phyloP scores from a whole-genome alignment of 2,329 filamentous ascomycete genomes.

The Colletotrichum lupini region DNA sequence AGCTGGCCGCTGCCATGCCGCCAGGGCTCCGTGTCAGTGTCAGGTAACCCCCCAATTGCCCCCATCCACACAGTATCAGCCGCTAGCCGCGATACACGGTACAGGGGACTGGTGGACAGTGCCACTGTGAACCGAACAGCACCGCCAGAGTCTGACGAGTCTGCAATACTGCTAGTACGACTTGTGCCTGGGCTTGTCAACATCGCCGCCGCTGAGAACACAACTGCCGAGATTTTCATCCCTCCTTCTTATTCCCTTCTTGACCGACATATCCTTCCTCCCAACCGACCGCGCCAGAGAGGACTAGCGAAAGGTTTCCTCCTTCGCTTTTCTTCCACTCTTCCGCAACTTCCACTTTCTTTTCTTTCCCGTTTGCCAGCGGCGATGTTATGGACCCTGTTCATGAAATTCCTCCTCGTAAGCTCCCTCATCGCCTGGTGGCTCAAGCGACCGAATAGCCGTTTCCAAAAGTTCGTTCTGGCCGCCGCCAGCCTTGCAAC shows the following conservation, averaged over 20 bases:
- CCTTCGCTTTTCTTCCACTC: conserved; percentile 26
- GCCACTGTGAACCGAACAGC: neutral
- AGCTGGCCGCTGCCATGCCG: conserved; percentile 12
- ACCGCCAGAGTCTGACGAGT: neutral
- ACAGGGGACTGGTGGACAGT: conserved; percentile 1
- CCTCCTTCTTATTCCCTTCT: conserved; percentile 25
- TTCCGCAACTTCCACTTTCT: conserved; percentile 12
- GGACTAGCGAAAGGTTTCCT: conserved; percentile 33
- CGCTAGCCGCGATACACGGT: conserved; percentile 19
- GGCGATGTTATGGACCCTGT: conserved; percentile 38
- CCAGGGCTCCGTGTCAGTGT: conserved; percentile 13
- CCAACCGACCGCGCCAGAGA: conserved; percentile 25
- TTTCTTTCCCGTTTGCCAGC: conserved; percentile 25
- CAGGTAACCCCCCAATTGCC: conserved; percentile 17
- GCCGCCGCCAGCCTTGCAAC: conserved; percentile 31
- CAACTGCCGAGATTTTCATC: conserved; percentile 36
- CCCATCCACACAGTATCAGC: conserved; percentile 21
- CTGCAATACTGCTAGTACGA: neutral
- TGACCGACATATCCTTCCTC: conserved; percentile 28
- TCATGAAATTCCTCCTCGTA: conserved; percentile 36
- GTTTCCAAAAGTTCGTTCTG: conserved; percentile 33
- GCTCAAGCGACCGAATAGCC: conserved; percentile 34
- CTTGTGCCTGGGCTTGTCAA: conserved; percentile 18
- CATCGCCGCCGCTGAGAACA: conserved; percentile 26
- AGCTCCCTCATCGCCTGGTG: conserved; percentile 38